These are phyloP conservation scores for Aspergillus mulundensis DNA, from an alignment of 495 filamentous ascomycete species.

Conservation along the genomic window DNA sequence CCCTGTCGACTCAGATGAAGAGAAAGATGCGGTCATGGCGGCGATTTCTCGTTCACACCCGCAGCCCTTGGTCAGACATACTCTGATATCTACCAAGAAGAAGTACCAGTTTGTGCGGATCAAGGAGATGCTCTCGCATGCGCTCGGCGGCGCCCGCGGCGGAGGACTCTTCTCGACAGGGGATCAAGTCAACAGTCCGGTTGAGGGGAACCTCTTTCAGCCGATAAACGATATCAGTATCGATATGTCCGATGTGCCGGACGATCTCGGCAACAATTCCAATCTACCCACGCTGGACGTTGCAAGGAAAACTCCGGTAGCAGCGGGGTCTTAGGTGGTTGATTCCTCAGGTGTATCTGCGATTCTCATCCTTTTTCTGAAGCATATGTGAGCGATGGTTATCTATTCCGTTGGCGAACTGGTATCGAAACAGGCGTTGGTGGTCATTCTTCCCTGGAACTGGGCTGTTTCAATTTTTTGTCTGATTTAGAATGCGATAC, in stretches of 20 bases:
- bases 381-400: conserved; percentile 9
- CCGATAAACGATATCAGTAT: conserved; percentile 27
- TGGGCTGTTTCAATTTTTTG: conserved; percentile 1
- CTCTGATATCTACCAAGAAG: conserved; percentile 60
- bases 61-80: conserved; percentile 63
- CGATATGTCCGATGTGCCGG: conserved; percentile 14
- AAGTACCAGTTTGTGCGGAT: conserved; percentile 82
- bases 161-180: conserved; percentile 43
- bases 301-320: conserved; percentile 23
- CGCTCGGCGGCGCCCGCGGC: conserved; percentile 51
- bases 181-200: conserved; percentile 26
- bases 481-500: conserved; percentile 7
- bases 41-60: conserved; percentile 73
- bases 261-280: conserved; percentile 10
- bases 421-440: conserved; percentile 8
- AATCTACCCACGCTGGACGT: conserved; percentile 10
- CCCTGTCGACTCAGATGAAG: conserved; percentile 88
- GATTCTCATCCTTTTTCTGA: background rate
- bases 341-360: background rate
- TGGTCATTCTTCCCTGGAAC: background rate
- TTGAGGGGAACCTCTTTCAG: conserved; percentile 32
- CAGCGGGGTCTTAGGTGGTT: conserved; percentile 13
- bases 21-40: conserved; percentile 81
- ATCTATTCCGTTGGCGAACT: conserved; percentile 6
- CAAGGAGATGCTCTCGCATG: conserved; percentile 81